These are phyloP conservation scores for Lumnitzera racemosa DNA, from an alignment of 345 rosid genomes.

Conservation along the genomic window DNA sequence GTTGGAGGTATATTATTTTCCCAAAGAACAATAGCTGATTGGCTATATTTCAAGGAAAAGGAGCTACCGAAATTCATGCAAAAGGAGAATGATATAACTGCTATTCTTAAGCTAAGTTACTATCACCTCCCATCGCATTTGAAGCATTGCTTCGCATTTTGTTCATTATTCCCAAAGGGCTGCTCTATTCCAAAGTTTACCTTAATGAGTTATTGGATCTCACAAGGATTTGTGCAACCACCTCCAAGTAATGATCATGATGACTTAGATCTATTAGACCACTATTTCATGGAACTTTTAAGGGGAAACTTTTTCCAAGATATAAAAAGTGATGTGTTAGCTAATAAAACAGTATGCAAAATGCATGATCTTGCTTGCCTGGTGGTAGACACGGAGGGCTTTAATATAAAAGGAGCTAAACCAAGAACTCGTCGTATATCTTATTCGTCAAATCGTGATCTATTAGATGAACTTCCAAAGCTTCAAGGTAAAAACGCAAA, in stretches of 20 bases:
- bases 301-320: conserved; percentile 12
- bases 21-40: not conserved
- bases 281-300: conserved; percentile 5
- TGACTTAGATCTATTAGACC: conserved; percentile 4
- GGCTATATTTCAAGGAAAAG: conserved; percentile 10
- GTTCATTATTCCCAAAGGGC: conserved; percentile 13
- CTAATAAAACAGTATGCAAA: not conserved
- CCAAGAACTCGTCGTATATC: conserved; percentile 1
- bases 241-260: not conserved
- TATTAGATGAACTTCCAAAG: not conserved
- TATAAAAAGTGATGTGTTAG: not conserved
- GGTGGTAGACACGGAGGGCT: conserved; percentile 7
- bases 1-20: conserved; percentile 9
- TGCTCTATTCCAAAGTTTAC: conserved; percentile 3
- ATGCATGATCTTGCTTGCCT: conserved; percentile 21
- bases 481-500: no score
- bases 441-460: not conserved
- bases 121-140: conserved; percentile 14
- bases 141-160: conserved; percentile 22
- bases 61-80: conserved; percentile 3
- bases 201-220: conserved; percentile 8
- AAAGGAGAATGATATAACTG: not conserved
- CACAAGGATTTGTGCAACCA: conserved; percentile 15
- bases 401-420: rapidly evolving
- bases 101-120: conserved; percentile 13